phyloP scores from a whole-genome alignment of 495 filamentous ascomycete genomes.

The Hypoxylon rickii region DNA sequence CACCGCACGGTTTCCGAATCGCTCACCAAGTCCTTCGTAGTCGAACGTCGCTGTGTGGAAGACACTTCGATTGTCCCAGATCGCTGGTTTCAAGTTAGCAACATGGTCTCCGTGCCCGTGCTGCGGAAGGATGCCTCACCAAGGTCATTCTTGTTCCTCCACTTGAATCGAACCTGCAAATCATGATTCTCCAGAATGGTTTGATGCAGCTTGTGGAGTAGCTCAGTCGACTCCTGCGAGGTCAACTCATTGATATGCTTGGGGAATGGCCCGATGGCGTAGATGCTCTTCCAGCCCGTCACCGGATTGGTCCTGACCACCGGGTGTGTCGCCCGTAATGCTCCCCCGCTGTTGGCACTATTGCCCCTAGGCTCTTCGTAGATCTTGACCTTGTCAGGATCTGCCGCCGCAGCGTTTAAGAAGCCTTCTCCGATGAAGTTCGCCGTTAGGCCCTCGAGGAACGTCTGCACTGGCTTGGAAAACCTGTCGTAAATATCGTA shows the following conservation, averaged over 20 bases:
- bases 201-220: constrained; percentile 62
- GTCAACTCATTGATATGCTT: no score
- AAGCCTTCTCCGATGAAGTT: constrained; percentile 68
- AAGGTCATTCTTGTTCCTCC: constrained; percentile 63
- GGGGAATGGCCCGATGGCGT: constrained; percentile 68
- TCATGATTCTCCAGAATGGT: constrained; percentile 75
- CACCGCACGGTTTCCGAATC: constrained; percentile 65
- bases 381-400: no score
- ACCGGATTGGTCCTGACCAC: constrained; percentile 78
- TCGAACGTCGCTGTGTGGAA: constrained; percentile 74
- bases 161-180: constrained; percentile 69
- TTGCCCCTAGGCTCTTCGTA: constrained; percentile 63
- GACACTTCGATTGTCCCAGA: constrained; percentile 76
- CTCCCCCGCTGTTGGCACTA: constrained; percentile 65
- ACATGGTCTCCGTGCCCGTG: background rate
- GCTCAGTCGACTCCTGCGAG: no score
- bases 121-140: constrained; percentile 36
- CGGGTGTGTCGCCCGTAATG: constrained; percentile 66
- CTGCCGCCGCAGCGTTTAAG: constrained; percentile 52
- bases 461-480: constrained; percentile 65
- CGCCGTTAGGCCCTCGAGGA: constrained; percentile 68
- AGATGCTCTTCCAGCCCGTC: constrained; percentile 77
- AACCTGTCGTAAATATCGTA: constrained; percentile 78
- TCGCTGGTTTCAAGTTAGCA: constrained; percentile 52
- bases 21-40: constrained; percentile 58